Evolutionary conservation across 2,329 filamentous ascomycete species (phyloP), one percentile per base, ranked within the genome.

Genomic region (Pyricularia pennisetigena): DNA sequence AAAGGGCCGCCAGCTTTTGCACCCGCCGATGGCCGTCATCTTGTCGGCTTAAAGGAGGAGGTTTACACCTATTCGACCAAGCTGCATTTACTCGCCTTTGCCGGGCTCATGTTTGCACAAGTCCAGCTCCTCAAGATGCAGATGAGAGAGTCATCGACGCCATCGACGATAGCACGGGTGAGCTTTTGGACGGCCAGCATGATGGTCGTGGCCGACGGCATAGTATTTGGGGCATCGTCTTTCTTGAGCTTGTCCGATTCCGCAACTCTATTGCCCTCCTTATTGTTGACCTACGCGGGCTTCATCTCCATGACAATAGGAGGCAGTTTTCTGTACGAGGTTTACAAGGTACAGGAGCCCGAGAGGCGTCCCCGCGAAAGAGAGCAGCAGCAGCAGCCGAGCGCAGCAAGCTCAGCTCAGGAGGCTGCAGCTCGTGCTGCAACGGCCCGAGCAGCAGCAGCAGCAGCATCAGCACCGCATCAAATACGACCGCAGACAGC

Each of bases 61-160:
- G 78, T 86, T 14, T 85, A 85, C 70, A 77, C 87, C 28, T 79
- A 83, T 71, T 80, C 82, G 67, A 81, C 87, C 65, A 87, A 87
- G 69, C 79, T 81, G n/a, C 89, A 86, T 81, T 79, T 89, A 32
- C 78, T 89, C 29, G 75, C 82, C 3, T 84, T 86, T 69, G 84
- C 85, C 2, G 75, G 81, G 23, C 76, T 89, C n/a, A 78, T 89
- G 41, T 83, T 86, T 69, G 81, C 78, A n/a, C 88, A 91, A 75
- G 82, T 88, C 49, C 82, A 84, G 70, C 80, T 90, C 4, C 79
- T 90, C 68, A 88, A 88, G 73, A 76, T 81, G 64, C 88, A 91
- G 76, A 88, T 89, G 80, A 85, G 84, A 71, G 87, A 90, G 73
- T 85, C 87, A 0, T 88, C 82, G 64, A 90, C 88, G 8, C 88